A percentile compares a stretch with the other conserved stretches of the same genome.
These are phyloP conservation scores for Berberis vulgaris DNA, from an alignment of 164 flowering plant species.

Conservation along the genomic window DNA sequence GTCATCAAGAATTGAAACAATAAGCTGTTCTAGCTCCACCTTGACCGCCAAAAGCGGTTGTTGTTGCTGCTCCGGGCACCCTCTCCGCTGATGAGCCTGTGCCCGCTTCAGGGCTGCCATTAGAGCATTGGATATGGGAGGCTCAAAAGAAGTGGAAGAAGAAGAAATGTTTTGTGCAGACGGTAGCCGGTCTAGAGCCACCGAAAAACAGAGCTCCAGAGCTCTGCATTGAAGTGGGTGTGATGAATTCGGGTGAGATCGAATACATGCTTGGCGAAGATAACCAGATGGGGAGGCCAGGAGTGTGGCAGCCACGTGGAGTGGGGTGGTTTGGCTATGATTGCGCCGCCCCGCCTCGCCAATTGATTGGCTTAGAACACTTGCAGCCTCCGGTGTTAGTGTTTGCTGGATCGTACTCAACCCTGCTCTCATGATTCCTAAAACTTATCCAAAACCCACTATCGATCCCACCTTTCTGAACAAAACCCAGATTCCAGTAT, in stretches of 20 bases:
- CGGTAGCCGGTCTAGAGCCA: slow-evolving; percentile 91
- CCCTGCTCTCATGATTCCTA: slow-evolving; percentile 63
- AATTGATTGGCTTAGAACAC: slow-evolving; percentile 72
- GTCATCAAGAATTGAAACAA: slow-evolving; percentile 85
- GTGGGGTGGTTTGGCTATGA: slow-evolving; percentile 94
- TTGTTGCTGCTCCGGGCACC: slow-evolving; percentile 96
- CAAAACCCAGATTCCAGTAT: not conserved
- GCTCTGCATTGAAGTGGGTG: slow-evolving; percentile 99
- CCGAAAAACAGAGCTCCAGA: slow-evolving; percentile 95
- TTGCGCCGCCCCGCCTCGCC: slow-evolving; percentile 74
- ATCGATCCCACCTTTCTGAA: not conserved
- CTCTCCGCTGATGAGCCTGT: slow-evolving; percentile 94
- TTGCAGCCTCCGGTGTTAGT: slow-evolving; percentile 86
- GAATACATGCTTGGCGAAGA: slow-evolving; percentile 86
- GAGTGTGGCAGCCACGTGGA: slow-evolving; percentile 90
- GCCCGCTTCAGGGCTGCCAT: slow-evolving; percentile 98
- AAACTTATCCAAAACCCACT: not conserved
- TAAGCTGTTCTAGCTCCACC: slow-evolving; percentile 92
- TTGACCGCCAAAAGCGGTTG: slow-evolving; percentile 94
- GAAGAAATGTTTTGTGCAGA: slow-evolving; percentile 44
- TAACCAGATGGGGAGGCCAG: slow-evolving; percentile 70
- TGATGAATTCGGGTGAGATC: slow-evolving; percentile 90
- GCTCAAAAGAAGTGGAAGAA: slow-evolving; percentile 54
- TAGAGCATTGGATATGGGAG: slow-evolving; percentile 85
- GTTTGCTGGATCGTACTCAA: slow-evolving; percentile 80